phyloP scores from a whole-genome alignment of 352 stramenopile genomes.

The Globisporangium canariense region DNA sequence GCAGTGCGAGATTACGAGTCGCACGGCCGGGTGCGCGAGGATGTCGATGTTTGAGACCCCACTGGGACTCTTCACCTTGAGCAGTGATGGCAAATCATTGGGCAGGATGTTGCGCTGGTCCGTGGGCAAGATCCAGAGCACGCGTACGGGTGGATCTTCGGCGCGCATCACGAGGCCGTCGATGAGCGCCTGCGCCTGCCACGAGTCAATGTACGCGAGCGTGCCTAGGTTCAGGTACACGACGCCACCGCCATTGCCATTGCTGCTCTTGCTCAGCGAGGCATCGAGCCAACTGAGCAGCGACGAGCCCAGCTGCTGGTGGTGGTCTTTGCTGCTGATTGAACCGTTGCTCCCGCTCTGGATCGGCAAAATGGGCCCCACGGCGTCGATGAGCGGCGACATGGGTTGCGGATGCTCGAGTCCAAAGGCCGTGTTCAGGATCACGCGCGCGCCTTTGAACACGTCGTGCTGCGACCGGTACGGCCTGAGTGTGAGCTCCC shows the following conservation, averaged over 20 bases:
- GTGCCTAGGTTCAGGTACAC: constrained; percentile 80
- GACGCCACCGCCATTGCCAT: constrained; percentile 26
- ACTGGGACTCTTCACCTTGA: constrained; percentile 65
- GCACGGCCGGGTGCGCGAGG: constrained; percentile 52
- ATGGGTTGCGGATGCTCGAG: constrained; percentile 79
- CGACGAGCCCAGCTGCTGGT: constrained; percentile 10
- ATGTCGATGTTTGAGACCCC: constrained; percentile 62
- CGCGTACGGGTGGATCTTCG: constrained; percentile 46
- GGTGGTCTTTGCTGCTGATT: constrained; percentile 11
- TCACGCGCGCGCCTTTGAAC: constrained; percentile 78
- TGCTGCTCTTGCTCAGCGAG: constrained; percentile 3
- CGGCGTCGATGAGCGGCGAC: constrained; percentile 71
- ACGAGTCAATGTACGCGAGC: constrained; percentile 76
- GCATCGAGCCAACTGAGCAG: constrained; percentile 42
- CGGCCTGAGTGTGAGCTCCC: constrained; percentile 63
- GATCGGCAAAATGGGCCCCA: constrained; percentile 66
- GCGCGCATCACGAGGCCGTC: constrained; percentile 51
- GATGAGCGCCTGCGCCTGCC: constrained; percentile 73
- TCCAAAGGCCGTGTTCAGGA: constrained; percentile 88
- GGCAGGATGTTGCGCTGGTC: constrained; percentile 71
- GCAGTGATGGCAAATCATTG: constrained; percentile 39
- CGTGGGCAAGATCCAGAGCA: constrained; percentile 74
- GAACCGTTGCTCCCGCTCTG: not conserved
- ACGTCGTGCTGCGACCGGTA: constrained; percentile 87
- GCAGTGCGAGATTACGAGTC: constrained; percentile 83